A percentile compares a stretch with the other conserved stretches of the same genome.
phyloP scores from a whole-genome alignment of 2,329 filamentous ascomycete species.

The Penicillium sp. region DNA sequence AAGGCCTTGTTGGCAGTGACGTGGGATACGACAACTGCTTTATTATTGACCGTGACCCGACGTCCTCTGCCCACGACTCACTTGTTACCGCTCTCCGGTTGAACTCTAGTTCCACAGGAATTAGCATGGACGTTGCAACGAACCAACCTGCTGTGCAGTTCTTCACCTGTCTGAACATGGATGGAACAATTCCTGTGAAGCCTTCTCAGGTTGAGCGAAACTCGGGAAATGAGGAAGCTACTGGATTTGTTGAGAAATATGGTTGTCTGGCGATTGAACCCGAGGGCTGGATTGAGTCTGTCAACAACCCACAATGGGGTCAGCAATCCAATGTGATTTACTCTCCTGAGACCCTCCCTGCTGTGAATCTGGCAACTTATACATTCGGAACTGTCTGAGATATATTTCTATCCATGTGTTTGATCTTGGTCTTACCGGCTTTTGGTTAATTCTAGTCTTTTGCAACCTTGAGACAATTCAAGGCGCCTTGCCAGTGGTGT shows the following conservation, averaged over 20 bases:
- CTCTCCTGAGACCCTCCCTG: not conserved
- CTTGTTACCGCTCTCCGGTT: not conserved
- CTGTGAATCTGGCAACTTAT: not conserved
- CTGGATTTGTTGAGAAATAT: not conserved
- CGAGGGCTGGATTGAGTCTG: not conserved
- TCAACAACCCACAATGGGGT: not conserved
- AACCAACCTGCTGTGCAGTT: not conserved
- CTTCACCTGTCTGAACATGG: not conserved
- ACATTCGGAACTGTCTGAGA: not conserved
- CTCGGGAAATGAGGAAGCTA: not conserved
- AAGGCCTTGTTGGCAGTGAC: not conserved
- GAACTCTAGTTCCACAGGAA: not conserved
- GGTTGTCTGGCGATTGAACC: not conserved
- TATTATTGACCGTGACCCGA: not conserved
- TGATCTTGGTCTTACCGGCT: no score
- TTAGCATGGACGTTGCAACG: not conserved
- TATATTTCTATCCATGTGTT: not conserved
- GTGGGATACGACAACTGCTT: not conserved
- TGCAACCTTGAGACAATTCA: not conserved
- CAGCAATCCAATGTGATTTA: not conserved
- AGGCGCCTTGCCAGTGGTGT: not conserved
- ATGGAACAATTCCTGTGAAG: not conserved
- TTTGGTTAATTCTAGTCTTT: not conserved
- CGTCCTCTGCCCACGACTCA: not conserved
- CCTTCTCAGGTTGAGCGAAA: not conserved